phyloP scores from a whole-genome alignment of 805 yeast species.

The Metschnikowia borealis region DNA sequence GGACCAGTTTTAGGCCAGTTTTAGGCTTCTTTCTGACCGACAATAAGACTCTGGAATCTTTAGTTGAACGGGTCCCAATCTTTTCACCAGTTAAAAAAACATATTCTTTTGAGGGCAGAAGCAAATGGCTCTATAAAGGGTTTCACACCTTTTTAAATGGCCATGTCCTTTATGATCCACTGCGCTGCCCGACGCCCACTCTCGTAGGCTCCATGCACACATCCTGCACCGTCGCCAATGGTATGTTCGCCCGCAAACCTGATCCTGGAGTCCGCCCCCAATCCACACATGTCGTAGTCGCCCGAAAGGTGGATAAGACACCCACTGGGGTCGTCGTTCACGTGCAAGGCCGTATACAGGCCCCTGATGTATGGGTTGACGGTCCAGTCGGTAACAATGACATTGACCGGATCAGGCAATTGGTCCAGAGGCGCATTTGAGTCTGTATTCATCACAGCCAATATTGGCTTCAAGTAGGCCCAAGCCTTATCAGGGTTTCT shows the following conservation, averaged over 20 bases:
- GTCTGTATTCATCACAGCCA: conserved; percentile 14
- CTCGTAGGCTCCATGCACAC: conserved; percentile 86
- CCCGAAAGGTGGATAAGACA: conserved; percentile 56
- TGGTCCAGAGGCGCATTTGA: not conserved
- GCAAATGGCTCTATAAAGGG: too few species aligned
- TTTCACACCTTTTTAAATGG: too few species aligned
- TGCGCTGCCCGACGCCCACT: conserved; percentile 62
- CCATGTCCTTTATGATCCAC: conserved; percentile 24
- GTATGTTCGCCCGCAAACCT: conserved; percentile 94
- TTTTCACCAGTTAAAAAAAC: not conserved
- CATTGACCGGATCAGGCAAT: conserved; percentile 25
- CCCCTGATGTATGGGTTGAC: conserved; percentile 75
- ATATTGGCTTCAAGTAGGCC: conserved; percentile 54
- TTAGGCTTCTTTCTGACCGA: too few species aligned
- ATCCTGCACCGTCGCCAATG: conserved; percentile 80
- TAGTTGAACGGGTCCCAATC: too few species aligned
- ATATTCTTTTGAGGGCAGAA: too few species aligned
- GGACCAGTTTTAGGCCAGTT: too few species aligned
- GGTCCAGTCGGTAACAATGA: conserved; percentile 69
- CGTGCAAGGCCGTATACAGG: conserved; percentile 68
- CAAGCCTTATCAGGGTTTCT: conserved; percentile 50
- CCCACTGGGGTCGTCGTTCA: conserved; percentile 67
- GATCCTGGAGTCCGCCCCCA: conserved; percentile 49
- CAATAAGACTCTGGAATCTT: too few species aligned
- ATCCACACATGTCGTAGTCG: conserved; percentile 26